These are phyloP conservation scores for Priceomyces castillae DNA, from an alignment of 805 yeast genomes.

Conservation along the genomic window DNA sequence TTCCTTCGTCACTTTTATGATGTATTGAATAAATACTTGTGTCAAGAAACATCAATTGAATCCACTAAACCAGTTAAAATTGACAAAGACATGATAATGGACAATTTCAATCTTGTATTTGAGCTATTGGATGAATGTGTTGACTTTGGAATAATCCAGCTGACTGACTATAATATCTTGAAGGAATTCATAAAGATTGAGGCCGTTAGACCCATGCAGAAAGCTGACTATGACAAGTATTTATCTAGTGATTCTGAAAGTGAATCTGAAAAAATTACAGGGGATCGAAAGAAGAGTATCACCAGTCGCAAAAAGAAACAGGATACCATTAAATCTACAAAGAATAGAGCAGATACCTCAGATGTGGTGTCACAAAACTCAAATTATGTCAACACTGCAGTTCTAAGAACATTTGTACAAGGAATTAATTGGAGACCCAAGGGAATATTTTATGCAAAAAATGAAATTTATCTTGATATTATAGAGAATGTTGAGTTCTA, in stretches of 20 bases:
- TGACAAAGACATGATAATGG: conserved; percentile 60
- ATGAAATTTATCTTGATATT: conserved; percentile 42
- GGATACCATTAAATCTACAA: conserved; percentile 32
- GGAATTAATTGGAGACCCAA: conserved; percentile 45
- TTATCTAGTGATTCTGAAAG: conserved; percentile 10
- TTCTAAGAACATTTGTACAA: conserved; percentile 74
- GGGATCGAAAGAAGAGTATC: conserved; percentile 9
- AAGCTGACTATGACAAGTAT: conserved; percentile 2
- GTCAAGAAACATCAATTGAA: conserved; percentile 1
- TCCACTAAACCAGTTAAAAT: conserved; percentile 29
- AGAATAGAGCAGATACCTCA: conserved; percentile 34
- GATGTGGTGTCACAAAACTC: conserved; percentile 26
- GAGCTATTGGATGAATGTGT: conserved; percentile 87
- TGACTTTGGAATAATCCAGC: conserved; percentile 85
- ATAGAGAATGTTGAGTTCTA: conserved; percentile 37
- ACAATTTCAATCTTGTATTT: conserved; percentile 70
- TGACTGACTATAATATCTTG: conserved; percentile 74
- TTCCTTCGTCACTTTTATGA: conserved; percentile 47
- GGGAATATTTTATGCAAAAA: conserved; percentile 43
- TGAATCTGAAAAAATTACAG: neutral
- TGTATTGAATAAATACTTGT: conserved; percentile 28
- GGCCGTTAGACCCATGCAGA: conserved; percentile 22
- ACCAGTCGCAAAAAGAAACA: conserved; percentile 7
- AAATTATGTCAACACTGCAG: conserved; percentile 55
- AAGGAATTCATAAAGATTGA: conserved; percentile 73